Percentiles rank a stretch among this genome's conserved stretches.
phyloP scores from a whole-genome alignment of 495 filamentous ascomycete species.

The Xylaria palmicola region DNA sequence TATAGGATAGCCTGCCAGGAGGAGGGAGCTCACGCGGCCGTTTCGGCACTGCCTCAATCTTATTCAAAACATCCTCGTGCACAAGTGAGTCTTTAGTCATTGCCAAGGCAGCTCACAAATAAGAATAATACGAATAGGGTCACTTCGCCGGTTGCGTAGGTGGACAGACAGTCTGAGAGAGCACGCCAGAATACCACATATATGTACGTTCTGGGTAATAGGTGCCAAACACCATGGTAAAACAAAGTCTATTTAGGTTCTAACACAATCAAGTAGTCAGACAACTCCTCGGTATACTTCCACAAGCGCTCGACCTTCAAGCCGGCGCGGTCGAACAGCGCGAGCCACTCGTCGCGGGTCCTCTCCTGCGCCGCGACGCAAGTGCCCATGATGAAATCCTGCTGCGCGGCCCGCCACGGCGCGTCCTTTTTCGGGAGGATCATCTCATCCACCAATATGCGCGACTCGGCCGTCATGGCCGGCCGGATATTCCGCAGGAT shows the following conservation, averaged over 20 bases:
- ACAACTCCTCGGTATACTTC: conserved; percentile 28
- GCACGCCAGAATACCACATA: neutral
- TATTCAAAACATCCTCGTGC: too few species aligned
- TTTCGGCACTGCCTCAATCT: too few species aligned
- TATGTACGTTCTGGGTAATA: neutral
- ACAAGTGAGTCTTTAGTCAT: neutral
- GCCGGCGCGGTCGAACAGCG: conserved; percentile 37
- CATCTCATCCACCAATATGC: conserved; percentile 48
- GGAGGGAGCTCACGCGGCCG: too few species aligned
- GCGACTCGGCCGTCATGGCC: conserved; percentile 38
- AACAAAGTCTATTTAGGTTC: conserved; percentile 1
- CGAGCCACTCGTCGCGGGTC: conserved; percentile 34
- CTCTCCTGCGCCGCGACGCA: conserved; percentile 35
- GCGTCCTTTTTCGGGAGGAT: conserved; percentile 42
- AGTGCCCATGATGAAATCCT: conserved; percentile 49
- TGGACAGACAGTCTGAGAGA: neutral
- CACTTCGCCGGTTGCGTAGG: neutral
- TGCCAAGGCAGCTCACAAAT: neutral
- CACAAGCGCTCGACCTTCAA: conserved; percentile 39
- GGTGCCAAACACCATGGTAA: neutral
- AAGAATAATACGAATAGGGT: neutral
- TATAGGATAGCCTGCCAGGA: too few species aligned
- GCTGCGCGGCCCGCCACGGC: conserved; percentile 33
- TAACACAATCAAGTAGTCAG: conserved; percentile 37
- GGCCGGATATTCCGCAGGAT: conserved; percentile 38